phyloP scores from a whole-genome alignment of 768 basidiomycete genomes.

The Rhizopogon roseolus region DNA sequence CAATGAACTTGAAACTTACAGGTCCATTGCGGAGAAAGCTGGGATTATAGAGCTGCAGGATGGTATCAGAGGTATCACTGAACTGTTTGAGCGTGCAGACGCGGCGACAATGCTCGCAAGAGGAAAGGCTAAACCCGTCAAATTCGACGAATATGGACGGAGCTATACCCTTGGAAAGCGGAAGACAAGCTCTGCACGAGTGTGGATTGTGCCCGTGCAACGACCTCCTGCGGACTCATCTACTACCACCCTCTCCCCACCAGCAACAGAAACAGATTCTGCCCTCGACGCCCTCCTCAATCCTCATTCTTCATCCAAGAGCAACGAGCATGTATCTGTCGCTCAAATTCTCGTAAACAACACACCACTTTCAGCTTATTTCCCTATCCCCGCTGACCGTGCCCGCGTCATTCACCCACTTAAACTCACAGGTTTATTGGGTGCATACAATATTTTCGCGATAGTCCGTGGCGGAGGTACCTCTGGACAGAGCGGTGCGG shows the following conservation, averaged over 20 bases:
- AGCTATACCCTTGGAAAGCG: conserved; percentile 83
- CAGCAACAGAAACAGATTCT: conserved; percentile 3
- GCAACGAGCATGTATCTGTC: conserved; percentile 35
- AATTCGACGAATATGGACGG: conserved; percentile 73
- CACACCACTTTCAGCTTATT: conserved; percentile 73
- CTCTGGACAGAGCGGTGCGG: conserved; percentile 89
- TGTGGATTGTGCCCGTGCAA: conserved; percentile 81
- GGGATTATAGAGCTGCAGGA: conserved; percentile 52
- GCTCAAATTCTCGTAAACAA: conserved; percentile 84
- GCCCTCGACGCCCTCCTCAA: conserved; percentile 1
- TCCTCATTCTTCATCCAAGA: conserved; percentile 9
- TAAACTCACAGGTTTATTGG: conserved; percentile 76
- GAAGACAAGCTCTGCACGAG: conserved; percentile 86
- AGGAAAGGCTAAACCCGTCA: conserved; percentile 47
- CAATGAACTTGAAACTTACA: conserved; percentile 59
- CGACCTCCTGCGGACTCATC: conserved; percentile 8
- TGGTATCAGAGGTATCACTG: conserved; percentile 47
- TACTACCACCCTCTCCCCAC: conserved; percentile 1
- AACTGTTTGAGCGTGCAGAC: conserved; percentile 56
- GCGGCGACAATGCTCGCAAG: conserved; percentile 21
- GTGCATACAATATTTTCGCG: conserved; percentile 76
- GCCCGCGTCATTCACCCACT: conserved; percentile 81
- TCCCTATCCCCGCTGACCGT: conserved; percentile 68
- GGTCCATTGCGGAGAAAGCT: conserved; percentile 54
- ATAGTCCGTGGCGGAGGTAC: conserved; percentile 83